Base-by-base conservation (phyloP, 805 yeast genomes). In the Barnettozyma wickerhamii region DNA sequence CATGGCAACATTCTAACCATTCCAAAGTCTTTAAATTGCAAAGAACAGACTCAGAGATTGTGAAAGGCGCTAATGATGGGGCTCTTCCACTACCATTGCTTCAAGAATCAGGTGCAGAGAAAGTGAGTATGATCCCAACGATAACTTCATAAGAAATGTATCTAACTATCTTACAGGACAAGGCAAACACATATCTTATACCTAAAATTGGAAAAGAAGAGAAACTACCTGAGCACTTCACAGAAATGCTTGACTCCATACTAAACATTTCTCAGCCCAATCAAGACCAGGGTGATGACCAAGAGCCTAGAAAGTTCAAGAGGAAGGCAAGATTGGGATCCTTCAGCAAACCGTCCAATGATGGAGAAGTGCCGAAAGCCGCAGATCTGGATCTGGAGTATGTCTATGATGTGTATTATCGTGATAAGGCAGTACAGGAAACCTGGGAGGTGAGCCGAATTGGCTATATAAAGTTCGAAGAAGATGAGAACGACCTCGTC, bases 371-470 rank as follows among this genome's bases (percentile, higher is more conserved):
- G 4, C 3, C 15, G 3, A 12, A 28, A 29, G 17, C 24, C 1
- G 7, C 28, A 2, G 35, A 26, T 19, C 42, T 38, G 15, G 63
- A 63, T 4, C 65, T 74, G n/a, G 95, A 86, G 33, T 91, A 87
- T 51, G 98, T 91, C 15, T 91, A 88, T 55, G 99, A 91, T 62
- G 89, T 91, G 10, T 91, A 91, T 62, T 71, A 81, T 65, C 66
- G 84, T 37, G 83, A 79, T 43, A 68, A 65, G 59, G 77, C 74
- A 41, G 86, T 51, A 65, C 86, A 80, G 31, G 84, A 78, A 26
- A 48, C 57, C 19, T 55, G 59, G 57, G 57, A 61, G 27, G 52
- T 53, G 45, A 47, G 51, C 20, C 55, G 57, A 19, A 49, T 68
- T 21, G 74, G 73, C 2, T 40, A 31, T 21, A 45, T 45, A n/a